A percentile compares a stretch with the other conserved stretches of the same genome.
Evolutionary conservation across 139 green algal species (phyloP).

Genomic region (Chlorella sp.): DNA sequence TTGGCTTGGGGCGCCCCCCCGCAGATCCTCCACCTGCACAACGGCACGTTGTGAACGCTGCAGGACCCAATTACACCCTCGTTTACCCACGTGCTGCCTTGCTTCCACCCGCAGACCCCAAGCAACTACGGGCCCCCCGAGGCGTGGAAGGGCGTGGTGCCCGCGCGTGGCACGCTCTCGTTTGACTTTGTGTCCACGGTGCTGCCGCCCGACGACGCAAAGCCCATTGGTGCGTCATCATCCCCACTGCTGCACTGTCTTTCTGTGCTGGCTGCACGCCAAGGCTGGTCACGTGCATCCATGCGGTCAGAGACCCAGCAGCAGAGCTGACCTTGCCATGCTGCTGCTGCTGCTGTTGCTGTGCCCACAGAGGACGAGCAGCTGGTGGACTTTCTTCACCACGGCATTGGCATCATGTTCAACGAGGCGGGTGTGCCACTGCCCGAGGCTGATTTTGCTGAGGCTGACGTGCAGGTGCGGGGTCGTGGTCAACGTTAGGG

Average conservation of each 20-base stretch:
- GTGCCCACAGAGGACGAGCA: slow-evolving; percentile 13
- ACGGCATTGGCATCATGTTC: slow-evolving; percentile 13
- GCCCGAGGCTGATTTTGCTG: slow-evolving; percentile 2
- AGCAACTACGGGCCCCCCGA: slow-evolving; percentile 41
- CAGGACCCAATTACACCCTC: too few relatives aligned
- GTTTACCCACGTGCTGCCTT: too few relatives aligned
- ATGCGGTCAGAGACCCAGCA: too few relatives aligned
- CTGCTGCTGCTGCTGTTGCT: too few relatives aligned
- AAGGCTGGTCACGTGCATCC: too few relatives aligned
- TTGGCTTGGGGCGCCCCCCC: too few relatives aligned
- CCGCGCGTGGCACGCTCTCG: slow-evolving; percentile 33
- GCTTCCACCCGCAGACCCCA: too few relatives aligned
- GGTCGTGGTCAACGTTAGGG: too few relatives aligned
- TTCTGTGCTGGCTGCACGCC: too few relatives aligned
- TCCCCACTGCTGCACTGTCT: not conserved
- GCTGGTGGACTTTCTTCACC: slow-evolving; percentile 15
- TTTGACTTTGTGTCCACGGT: slow-evolving; percentile 44
- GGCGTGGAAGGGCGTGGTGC: slow-evolving; percentile 42
- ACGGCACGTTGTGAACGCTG: too few relatives aligned
- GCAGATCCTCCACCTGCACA: too few relatives aligned
- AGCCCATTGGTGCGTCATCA: not conserved
- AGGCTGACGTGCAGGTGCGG: slow-evolving; percentile 11
- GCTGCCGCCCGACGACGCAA: not conserved
- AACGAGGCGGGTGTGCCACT: not conserved
- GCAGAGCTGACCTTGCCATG: too few relatives aligned